Percentiles rank a stretch among this genome's conserved stretches.
These are phyloP conservation scores for Exophiala bonariae DNA, from an alignment of 2,329 filamentous ascomycete genomes.

Conservation along the genomic window DNA sequence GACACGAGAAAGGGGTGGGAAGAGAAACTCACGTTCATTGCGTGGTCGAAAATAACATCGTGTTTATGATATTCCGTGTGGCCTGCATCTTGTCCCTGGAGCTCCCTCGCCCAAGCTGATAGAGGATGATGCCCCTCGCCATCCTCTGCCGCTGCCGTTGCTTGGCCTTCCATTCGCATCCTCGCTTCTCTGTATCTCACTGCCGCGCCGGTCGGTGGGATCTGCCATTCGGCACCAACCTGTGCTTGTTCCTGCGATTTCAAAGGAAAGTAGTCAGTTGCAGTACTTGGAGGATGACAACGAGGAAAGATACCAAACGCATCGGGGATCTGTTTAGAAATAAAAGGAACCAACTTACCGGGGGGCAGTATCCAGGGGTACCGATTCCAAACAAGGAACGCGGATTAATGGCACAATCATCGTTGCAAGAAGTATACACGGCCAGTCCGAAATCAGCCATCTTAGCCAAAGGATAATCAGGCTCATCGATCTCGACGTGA, in stretches of 20 bases:
- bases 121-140: neutral
- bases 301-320: no score
- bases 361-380: no score
- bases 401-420: no score
- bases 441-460: conserved; percentile 10
- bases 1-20: neutral
- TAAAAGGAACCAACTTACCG: no score
- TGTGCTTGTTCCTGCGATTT: conserved; percentile 20
- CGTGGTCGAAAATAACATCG: neutral
- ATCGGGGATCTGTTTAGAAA: no score
- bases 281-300: no score
- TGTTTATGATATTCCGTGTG: no score
- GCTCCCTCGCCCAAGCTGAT: neutral
- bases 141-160: neutral
- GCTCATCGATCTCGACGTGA: conserved; percentile 1
- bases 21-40: neutral
- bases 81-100: neutral
- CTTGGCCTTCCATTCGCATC: neutral
- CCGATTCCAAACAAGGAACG: no score
- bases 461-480: conserved; percentile 6
- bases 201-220: conserved; percentile 15
- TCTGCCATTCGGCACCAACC: conserved; percentile 15
- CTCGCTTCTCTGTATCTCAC: conserved; percentile 1
- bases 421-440: conserved; percentile 2
- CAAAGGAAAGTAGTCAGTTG: no score